Percentiles rank a stretch among this genome's conserved stretches.
Evolutionary conservation across 768 basidiomycete genomes (phyloP).

Genomic region (Tricholoma terreum): DNA sequence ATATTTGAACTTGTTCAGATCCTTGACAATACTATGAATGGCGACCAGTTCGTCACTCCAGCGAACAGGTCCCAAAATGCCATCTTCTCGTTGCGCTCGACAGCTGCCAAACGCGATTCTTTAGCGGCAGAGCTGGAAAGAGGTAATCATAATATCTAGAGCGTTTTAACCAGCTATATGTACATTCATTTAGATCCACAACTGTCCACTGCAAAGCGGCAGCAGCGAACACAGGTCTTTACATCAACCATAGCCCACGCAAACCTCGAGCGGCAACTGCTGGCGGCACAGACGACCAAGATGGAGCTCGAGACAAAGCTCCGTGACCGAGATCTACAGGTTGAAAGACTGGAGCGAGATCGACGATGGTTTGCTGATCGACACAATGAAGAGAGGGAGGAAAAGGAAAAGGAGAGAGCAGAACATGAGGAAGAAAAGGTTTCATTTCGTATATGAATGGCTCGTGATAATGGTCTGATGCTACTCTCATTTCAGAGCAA

Average conservation of each 20-base stretch:
- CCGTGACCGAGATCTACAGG: constrained; percentile 56
- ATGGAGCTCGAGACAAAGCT: constrained; percentile 66
- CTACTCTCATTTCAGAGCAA: constrained; percentile 35
- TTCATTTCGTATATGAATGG: neutral
- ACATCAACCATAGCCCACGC: constrained; percentile 59
- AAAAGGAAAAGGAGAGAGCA: constrained; percentile 55
- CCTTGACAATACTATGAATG: neutral
- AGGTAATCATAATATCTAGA: neutral
- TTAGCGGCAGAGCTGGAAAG: constrained; percentile 8
- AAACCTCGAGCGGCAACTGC: constrained; percentile 64
- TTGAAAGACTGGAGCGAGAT: constrained; percentile 70
- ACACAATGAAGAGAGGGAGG: constrained; percentile 65
- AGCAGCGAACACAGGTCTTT: constrained; percentile 62
- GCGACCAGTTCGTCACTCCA: neutral
- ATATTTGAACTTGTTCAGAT: neutral
- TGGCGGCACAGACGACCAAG: constrained; percentile 57
- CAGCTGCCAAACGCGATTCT: constrained; percentile 3
- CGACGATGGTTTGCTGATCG: constrained; percentile 65
- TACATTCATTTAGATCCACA: constrained; percentile 50
- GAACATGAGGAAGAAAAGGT: constrained; percentile 62
- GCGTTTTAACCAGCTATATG: constrained; percentile 1
- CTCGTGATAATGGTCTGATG: neutral
- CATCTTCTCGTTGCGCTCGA: neutral
- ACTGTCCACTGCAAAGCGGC: constrained; percentile 62
- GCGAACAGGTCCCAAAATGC: neutral